Evolutionary conservation across 2,329 filamentous ascomycete genomes (phyloP).

Genomic region (Diaporthe sp.): DNA sequence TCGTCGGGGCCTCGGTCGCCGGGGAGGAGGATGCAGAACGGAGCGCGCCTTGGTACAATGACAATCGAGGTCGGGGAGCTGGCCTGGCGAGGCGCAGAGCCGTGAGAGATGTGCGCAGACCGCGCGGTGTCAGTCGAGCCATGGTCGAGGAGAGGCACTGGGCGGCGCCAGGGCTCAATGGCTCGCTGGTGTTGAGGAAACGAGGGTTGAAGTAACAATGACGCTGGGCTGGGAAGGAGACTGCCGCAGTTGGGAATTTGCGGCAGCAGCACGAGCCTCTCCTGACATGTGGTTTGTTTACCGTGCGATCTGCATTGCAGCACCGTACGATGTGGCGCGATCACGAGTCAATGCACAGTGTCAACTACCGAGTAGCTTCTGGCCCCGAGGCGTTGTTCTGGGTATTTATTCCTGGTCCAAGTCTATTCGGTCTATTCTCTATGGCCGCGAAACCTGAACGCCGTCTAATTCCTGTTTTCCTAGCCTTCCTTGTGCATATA

Average conservation of each 20-base stretch:
- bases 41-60: slow-evolving; percentile 34
- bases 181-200: slow-evolving; percentile 41
- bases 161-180: slow-evolving; percentile 51
- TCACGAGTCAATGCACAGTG: slow-evolving; percentile 19
- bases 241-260: slow-evolving; percentile 19
- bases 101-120: slow-evolving; percentile 42
- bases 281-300: slow-evolving; percentile 28
- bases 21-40: slow-evolving; percentile 44
- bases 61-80: slow-evolving; percentile 28
- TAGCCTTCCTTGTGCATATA: not conserved
- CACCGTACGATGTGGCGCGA: slow-evolving; percentile 26
- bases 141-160: slow-evolving; percentile 46
- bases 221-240: not conserved
- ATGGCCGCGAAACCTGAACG: slow-evolving; percentile 17
- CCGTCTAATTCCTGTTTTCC: slow-evolving; percentile 20
- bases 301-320: not conserved
- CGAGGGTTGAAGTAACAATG: slow-evolving; percentile 17
- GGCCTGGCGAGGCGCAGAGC: slow-evolving; percentile 42
- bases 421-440: not conserved
- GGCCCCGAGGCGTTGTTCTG: not conserved
- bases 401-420: not conserved
- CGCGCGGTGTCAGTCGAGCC: slow-evolving; percentile 48
- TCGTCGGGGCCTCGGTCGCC: slow-evolving; percentile 44
- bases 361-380: not conserved
- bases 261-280: slow-evolving; percentile 25